phyloP scores from a whole-genome alignment of 2,329 filamentous ascomycete species.

The Aspergillus transmontanensis region DNA sequence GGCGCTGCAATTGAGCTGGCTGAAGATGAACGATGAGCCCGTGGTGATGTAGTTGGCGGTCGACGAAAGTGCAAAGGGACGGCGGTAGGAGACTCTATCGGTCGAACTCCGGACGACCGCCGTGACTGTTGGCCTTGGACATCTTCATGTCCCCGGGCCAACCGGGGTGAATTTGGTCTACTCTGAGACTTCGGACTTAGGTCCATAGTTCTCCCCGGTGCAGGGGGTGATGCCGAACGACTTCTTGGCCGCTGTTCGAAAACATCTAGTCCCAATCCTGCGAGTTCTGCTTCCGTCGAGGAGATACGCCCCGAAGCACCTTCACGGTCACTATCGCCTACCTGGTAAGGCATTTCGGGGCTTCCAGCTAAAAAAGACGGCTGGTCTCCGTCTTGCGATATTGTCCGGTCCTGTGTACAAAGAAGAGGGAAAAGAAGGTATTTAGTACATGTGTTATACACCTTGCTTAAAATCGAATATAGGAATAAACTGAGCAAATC shows the following conservation, averaged over 20 bases:
- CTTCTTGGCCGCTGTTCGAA: conserved; percentile 34
- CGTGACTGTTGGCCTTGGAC: conserved; percentile 23
- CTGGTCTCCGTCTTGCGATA: conserved; percentile 43
- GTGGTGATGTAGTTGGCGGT: conserved; percentile 48
- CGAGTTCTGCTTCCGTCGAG: conserved; percentile 21
- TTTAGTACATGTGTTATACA: conserved; percentile 35
- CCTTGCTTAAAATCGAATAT: conserved; percentile 23
- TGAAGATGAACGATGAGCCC: conserved; percentile 45
- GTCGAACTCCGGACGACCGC: conserved; percentile 32
- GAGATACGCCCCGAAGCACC: conserved; percentile 49
- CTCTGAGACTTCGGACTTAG: conserved; percentile 34
- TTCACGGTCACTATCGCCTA: conserved; percentile 41
- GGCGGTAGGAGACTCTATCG: conserved; percentile 53
- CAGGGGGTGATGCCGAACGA: conserved; percentile 38
- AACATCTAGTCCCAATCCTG: conserved; percentile 24
- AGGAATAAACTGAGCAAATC: conserved; percentile 29
- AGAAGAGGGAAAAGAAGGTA: conserved; percentile 28
- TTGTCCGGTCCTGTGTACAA: conserved; percentile 36
- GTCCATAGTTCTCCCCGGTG: conserved; percentile 31
- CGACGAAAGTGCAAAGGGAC: conserved; percentile 60
- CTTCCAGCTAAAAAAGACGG: conserved; percentile 65
- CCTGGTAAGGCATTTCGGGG: conserved; percentile 59
- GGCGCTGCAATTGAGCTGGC: conserved; percentile 39
- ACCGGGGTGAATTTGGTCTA: conserved; percentile 37
- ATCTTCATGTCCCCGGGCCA: conserved; percentile 15